Percentiles rank a stretch among this genome's conserved stretches.
phyloP scores from a whole-genome alignment of 1,139 yeast species.

The Suzukiozyma palmioleophila region DNA sequence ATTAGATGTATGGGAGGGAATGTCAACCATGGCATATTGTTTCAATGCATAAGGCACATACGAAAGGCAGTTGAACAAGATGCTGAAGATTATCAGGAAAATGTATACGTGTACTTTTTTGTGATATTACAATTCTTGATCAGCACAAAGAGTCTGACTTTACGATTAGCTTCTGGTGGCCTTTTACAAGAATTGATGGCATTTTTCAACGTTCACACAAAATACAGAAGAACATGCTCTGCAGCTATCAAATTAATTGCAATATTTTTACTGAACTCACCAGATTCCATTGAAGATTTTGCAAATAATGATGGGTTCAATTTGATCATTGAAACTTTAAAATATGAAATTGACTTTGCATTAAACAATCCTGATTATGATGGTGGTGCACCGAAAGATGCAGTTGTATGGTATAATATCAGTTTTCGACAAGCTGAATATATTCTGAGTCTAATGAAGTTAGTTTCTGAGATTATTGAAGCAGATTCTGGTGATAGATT shows the following conservation, averaged over 20 bases:
- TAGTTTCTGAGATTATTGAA: constrained; percentile 61
- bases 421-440: constrained; percentile 63
- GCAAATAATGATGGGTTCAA: constrained; percentile 64
- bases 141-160: constrained; percentile 48
- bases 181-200: constrained; percentile 62
- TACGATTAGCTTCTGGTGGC: constrained; percentile 59
- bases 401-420: constrained; percentile 54
- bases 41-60: constrained; percentile 65
- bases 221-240: constrained; percentile 54
- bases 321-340: constrained; percentile 54
- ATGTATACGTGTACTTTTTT: constrained; percentile 51
- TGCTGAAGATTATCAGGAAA: constrained; percentile 34
- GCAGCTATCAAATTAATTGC: constrained; percentile 64
- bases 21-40: constrained; percentile 78
- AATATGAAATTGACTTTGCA: constrained; percentile 66
- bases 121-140: constrained; percentile 56
- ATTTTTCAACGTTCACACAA: constrained; percentile 51
- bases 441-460: constrained; percentile 52
- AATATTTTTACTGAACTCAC: constrained; percentile 44
- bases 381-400: constrained; percentile 49
- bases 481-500: constrained; percentile 80
- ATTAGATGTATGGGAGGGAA: constrained; percentile 85
- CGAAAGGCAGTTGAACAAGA: constrained; percentile 42
- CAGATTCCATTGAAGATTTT: constrained; percentile 53
- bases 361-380: constrained; percentile 50